Base-by-base conservation (phyloP, 2,329 filamentous ascomycete species). In the Trichoderma harzianum region DNA sequence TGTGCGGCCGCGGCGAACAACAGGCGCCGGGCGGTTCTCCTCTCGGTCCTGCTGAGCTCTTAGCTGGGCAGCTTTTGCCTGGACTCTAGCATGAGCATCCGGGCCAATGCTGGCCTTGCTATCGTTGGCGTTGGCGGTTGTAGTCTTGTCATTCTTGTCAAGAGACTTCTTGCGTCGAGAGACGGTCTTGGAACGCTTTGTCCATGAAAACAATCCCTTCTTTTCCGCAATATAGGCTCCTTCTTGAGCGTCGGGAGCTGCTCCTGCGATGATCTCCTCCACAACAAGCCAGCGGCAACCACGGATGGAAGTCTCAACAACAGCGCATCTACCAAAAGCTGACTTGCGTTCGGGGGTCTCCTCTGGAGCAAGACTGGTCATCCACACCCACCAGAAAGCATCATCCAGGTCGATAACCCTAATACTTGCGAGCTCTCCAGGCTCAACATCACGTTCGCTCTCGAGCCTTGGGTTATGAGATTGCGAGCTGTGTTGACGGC, bases 381-480 rank as follows among this genome's bases (percentile, higher is more conserved):
- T 98, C 96, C 96, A 99, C 5, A 98, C 96, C 95, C 96, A 98
- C 96, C 96, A 99, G 81, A 99, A 99, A 1, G 94, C 92, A 80
- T 98, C 95, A 77, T 99, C 96, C 6, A 99, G 86, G 74, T 96
- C 91, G 71, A 98, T 89, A 47, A 88, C 88, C 28, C 89, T 92
- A 78, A 99, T 97, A 79, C 94, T 98, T 34, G 96, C 96, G 71
- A 99, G 87, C 85, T 99, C 96, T 66, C 94, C 96, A 0, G 95
- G 96, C 75, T 98, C 94, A 0, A 98, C 85, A 53, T 89, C 85
- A 28, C 83, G 82, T 69, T 93, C 90, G 16, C 86, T 87, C 75
- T 94, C 91, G n/a, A 93, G 84, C 72, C 90, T 88, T 57, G 92
- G 90, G 70, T 86, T 87, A 79, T 97, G 93, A 0, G 94, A 97